Conservation (phyloP, 129 eudicot genomes). For the Flaveria linearis region DNA sequence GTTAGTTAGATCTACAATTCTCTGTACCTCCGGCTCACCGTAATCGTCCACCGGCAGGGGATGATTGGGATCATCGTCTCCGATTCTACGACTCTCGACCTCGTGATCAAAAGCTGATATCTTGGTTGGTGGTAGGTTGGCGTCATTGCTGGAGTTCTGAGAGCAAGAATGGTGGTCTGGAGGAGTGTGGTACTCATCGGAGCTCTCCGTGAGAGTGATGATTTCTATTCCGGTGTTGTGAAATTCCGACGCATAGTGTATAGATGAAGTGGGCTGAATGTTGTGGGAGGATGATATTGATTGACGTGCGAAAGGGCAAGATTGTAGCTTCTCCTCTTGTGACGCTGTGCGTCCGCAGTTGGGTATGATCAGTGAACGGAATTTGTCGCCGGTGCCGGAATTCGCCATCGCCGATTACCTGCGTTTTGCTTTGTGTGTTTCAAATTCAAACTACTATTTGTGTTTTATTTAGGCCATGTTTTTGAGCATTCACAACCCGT, state of each 20-base stretch:
- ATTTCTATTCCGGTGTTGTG: conserved; percentile 36
- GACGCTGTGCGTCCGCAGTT: conserved; percentile 41
- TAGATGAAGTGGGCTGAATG: conserved; percentile 18
- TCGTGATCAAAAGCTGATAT: not conserved
- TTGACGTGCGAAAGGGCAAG: conserved; percentile 42
- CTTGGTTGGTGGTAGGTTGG: conserved; percentile 16
- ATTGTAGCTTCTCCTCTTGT: conserved; percentile 36
- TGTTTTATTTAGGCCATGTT: too few species aligned
- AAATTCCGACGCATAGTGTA: conserved; percentile 14
- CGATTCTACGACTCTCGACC: not conserved
- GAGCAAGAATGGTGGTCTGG: conserved; percentile 33
- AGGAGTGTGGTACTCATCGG: conserved; percentile 44
- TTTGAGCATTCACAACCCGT: too few species aligned
- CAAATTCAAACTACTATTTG: not conserved
- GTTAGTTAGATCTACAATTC: too few species aligned
- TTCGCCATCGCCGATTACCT: conserved; percentile 25
- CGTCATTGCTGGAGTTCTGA: conserved; percentile 34
- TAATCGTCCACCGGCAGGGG: conserved; percentile 16
- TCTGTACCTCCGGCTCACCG: not conserved
- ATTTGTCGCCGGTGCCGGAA: conserved; percentile 38
- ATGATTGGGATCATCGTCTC: not conserved
- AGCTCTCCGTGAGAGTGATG: conserved; percentile 35
- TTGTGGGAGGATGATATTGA: conserved; percentile 27
- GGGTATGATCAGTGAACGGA: conserved; percentile 24
- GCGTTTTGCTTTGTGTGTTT: not conserved